Base-by-base conservation (phyloP, 2,329 filamentous ascomycete species). In the Leptographium wingfieldii region DNA sequence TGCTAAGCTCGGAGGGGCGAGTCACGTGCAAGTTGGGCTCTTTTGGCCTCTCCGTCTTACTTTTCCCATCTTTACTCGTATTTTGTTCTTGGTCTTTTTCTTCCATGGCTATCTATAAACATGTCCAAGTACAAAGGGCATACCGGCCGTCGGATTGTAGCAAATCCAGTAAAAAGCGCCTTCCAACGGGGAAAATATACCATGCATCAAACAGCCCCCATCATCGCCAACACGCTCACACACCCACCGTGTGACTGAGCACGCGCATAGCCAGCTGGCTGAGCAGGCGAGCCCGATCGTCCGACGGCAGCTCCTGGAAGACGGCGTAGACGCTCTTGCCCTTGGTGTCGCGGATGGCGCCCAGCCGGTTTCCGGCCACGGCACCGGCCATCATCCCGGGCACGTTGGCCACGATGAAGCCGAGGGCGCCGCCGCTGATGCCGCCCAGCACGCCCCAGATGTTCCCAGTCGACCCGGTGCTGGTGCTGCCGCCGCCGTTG, bases 311-410 rank as follows among this genome's bases (percentile, higher is more conserved):
- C 67, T 96, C 88, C 77, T 90, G 84, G 71, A 92, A 97, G 19
- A 96, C 94, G 33, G 85, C 79, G 73, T 95, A 97, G 6, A 99
- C 94, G 69, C 90, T 95, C 84, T 96, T 97, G 27, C 92, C 92
- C 73, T 85, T 91, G 38, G 88, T 84, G 74, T 99, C 94, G 60
- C 94, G 80, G 25, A 99, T 83, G 7, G 90, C 89, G 0, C 94
- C 94, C n/a, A 97, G 74, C 57, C 92, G 76, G 73, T 96, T 97
- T 12, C 94, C 94, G 0, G 92, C 92, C 2, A 96, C 92, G 2
- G 90, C 90, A 3, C 94, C 94, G 0, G 92, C 92, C 46, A 97
- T 73, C 68, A 92, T 80, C 0, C 94, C 94, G 0, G 92, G 89
- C 56, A 96, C 83, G 70, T 97, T 97, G 33, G 87, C 94, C 31